Percentiles rank a stretch among this genome's conserved stretches.
These are phyloP conservation scores for Pontederia paniculata DNA, from an alignment of 176 grass and related monocot species.

Conservation along the genomic window DNA sequence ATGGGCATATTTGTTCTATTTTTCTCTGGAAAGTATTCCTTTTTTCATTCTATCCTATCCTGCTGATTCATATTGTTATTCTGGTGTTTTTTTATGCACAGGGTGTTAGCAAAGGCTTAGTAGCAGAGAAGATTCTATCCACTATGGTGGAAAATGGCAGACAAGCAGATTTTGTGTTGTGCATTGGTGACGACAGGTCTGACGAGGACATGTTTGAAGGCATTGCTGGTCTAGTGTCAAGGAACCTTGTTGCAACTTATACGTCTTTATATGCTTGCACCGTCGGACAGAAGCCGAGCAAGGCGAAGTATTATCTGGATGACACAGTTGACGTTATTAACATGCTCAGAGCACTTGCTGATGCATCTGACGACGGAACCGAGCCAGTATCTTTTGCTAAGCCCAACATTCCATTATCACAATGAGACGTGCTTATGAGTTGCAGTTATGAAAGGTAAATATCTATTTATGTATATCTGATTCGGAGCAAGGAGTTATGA, in stretches of 20 bases:
- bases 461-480: too few species aligned
- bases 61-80: conserved; percentile 2
- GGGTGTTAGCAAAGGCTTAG: conserved; percentile 83
- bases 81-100: conserved; percentile 19
- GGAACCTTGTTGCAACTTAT: conserved; percentile 42
- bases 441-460: too few species aligned
- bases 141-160: conserved; percentile 62
- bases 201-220: conserved; percentile 98
- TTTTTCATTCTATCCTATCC: not conserved
- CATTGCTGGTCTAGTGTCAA: conserved; percentile 47
- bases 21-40: conserved; percentile 3
- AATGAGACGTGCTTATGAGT: not conserved
- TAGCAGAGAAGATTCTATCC: conserved; percentile 69
- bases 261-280: conserved; percentile 78
- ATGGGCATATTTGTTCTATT: not conserved
- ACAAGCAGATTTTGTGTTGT: conserved; percentile 70
- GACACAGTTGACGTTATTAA: conserved; percentile 80
- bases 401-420: not conserved
- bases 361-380: conserved; percentile 34
- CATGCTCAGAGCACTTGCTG: conserved; percentile 60
- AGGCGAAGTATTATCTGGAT: conserved; percentile 95
- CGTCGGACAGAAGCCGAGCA: conserved; percentile 95
- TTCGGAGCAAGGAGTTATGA: too few species aligned
- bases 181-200: conserved; percentile 81
- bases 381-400: not conserved